phyloP scores from a whole-genome alignment of 2,329 filamentous ascomycete genomes.

The Fusarium coicis region DNA sequence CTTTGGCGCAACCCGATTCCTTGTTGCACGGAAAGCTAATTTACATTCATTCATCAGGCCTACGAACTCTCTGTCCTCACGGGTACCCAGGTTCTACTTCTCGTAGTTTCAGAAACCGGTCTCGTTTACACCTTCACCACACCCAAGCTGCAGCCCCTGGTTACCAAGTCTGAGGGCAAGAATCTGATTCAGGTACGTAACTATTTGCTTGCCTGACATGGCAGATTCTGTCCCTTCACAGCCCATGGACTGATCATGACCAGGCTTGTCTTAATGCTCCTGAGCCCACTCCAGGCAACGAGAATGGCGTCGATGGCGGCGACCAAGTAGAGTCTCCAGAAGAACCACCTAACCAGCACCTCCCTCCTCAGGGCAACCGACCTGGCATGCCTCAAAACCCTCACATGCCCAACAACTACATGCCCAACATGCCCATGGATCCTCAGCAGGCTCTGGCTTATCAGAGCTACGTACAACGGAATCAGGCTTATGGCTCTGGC shows the following conservation, averaged over 20 bases:
- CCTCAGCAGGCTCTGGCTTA: constrained; percentile 85
- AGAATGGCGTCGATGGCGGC: constrained; percentile 81
- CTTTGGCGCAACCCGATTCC: neutral
- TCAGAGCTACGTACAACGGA: constrained; percentile 82
- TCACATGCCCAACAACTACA: constrained; percentile 73
- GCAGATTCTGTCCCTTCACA: neutral
- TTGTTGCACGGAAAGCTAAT: constrained; percentile 33
- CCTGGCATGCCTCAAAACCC: constrained; percentile 73
- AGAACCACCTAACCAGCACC: constrained; percentile 80
- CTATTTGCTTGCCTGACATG: neutral
- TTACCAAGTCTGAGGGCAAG: constrained; percentile 98
- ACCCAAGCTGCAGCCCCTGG: constrained; percentile 95
- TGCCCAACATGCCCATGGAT: constrained; percentile 74
- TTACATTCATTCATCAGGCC: constrained; percentile 66
- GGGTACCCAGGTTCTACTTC: constrained; percentile 94
- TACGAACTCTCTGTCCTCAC: constrained; percentile 98
- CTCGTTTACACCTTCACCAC: constrained; percentile 99
- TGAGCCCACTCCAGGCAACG: constrained; percentile 82
- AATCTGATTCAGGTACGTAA: constrained; percentile 93
- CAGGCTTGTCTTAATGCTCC: constrained; percentile 98
- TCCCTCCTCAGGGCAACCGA: constrained; percentile 69
- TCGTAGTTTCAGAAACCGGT: constrained; percentile 97
- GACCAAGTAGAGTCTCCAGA: constrained; percentile 91
- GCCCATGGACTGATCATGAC: constrained; percentile 22
- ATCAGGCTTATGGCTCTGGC: constrained; percentile 75